Evolutionary conservation across 805 yeast species (phyloP).

Genomic region (Zygoascus flipseniorum): DNA sequence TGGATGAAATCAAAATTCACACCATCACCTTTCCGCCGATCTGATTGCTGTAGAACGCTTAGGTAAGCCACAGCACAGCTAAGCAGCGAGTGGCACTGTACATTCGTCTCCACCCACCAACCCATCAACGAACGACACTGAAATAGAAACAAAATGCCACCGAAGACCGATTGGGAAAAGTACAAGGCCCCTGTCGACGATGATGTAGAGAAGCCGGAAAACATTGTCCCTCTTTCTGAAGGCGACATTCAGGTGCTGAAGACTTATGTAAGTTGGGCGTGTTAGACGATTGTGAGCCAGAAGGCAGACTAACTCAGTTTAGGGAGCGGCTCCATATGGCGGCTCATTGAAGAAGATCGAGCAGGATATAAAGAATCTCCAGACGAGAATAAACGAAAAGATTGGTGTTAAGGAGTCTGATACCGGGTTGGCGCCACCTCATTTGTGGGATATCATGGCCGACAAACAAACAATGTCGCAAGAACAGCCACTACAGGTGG

Average conservation of each 20-base stretch:
- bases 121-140: background rate
- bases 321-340: constrained; percentile 94
- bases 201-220: constrained; percentile 46
- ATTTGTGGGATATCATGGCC: constrained; percentile 94
- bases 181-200: constrained; percentile 80
- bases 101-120: background rate
- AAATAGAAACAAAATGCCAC: constrained; percentile 54
- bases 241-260: constrained; percentile 96
- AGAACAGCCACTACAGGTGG: constrained; percentile 96
- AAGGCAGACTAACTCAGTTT: constrained; percentile 15
- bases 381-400: constrained; percentile 83
- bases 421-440: constrained; percentile 96
- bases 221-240: constrained; percentile 80
- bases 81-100: background rate
- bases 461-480: constrained; percentile 88
- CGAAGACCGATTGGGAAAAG: constrained; percentile 98
- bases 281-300: constrained; percentile 5
- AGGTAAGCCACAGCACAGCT: too few relatives aligned
- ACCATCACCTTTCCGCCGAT: background rate
- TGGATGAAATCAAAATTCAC: background rate
- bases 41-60: background rate
- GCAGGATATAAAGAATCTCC: constrained; percentile 76
- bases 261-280: constrained; percentile 48
- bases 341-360: constrained; percentile 71
- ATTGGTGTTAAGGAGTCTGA: constrained; percentile 82